Evolutionary conservation across 208 protist species (phyloP).

Genomic region (Vickermania ingenoplastis): DNA sequence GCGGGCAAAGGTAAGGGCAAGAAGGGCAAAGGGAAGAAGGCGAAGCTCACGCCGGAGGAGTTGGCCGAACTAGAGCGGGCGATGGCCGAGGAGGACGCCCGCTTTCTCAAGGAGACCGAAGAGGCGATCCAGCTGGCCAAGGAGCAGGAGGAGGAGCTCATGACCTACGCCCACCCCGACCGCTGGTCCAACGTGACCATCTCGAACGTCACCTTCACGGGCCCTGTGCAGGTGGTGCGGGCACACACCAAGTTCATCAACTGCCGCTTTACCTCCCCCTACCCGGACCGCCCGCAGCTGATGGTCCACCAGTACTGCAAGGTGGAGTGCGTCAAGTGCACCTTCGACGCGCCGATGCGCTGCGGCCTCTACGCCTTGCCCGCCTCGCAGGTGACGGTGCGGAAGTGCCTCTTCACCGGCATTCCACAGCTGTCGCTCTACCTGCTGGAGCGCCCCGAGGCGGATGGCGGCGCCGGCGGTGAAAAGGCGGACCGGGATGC

Average conservation of each 20-base stretch:
- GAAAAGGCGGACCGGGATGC: background rate
- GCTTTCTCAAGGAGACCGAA: conserved; percentile 52
- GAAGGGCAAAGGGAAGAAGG: conserved; percentile 24
- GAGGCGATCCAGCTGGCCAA: conserved; percentile 42
- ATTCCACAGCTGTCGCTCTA: conserved; percentile 7
- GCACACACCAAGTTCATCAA: conserved; percentile 78
- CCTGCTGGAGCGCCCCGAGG: background rate
- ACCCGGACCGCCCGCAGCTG: conserved; percentile 34
- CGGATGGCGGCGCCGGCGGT: background rate
- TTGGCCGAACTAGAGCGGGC: conserved; percentile 52
- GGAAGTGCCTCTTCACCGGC: conserved; percentile 71
- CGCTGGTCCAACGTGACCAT: conserved; percentile 64
- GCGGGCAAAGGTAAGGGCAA: conserved; percentile 12
- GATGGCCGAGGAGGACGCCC: conserved; percentile 40
- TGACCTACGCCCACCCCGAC: conserved; percentile 77
- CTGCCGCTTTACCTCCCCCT: conserved; percentile 45
- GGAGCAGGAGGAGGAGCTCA: conserved; percentile 63
- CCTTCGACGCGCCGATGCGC: conserved; percentile 47
- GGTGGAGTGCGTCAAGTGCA: conserved; percentile 62
- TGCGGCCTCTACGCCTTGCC: conserved; percentile 65
- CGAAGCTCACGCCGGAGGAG: conserved; percentile 53
- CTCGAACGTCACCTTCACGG: conserved; percentile 60
- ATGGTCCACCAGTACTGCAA: conserved; percentile 67
- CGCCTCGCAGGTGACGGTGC: conserved; percentile 31
- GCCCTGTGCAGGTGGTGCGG: conserved; percentile 53